phyloP scores from a whole-genome alignment of 2,329 filamentous ascomycete species.

The Cladosporium sp. region DNA sequence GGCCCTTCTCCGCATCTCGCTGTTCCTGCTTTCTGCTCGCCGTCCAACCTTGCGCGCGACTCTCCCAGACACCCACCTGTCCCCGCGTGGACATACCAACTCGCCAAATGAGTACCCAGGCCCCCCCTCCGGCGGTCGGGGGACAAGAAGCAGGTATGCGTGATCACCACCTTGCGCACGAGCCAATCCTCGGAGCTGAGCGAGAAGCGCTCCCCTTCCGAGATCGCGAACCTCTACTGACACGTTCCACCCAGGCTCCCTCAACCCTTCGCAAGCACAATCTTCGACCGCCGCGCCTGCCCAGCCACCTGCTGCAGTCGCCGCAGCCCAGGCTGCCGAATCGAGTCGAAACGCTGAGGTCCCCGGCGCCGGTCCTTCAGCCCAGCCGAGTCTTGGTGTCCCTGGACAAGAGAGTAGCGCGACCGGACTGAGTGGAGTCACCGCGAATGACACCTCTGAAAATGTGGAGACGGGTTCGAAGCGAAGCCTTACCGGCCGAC shows the following conservation, averaged over 20 bases:
- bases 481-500: conserved; percentile 40
- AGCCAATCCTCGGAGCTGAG: conserved; percentile 13
- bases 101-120: conserved; percentile 24
- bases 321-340: conserved; percentile 14
- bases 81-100: conserved; percentile 3
- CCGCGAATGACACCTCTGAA: conserved; percentile 38
- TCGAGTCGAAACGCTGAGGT: conserved; percentile 15
- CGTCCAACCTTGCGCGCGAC: conserved; percentile 2
- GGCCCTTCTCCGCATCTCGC: background rate
- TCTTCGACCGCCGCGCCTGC: conserved; percentile 17
- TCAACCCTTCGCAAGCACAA: conserved; percentile 17
- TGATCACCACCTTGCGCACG: conserved; percentile 1
- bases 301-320: conserved; percentile 13
- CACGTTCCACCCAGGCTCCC: conserved; percentile 16
- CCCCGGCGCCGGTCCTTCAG: conserved; percentile 3
- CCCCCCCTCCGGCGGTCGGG: conserved; percentile 19
- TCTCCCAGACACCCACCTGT: background rate
- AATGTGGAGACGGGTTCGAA: conserved; percentile 39
- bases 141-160: conserved; percentile 21
- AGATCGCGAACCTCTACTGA: background rate
- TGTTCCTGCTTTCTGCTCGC: background rate
- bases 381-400: background rate
- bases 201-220: background rate
- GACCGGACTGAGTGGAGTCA: conserved; percentile 38
- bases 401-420: conserved; percentile 17